phyloP scores from a whole-genome alignment of 345 rosid species.

The Brassica carinata region DNA sequence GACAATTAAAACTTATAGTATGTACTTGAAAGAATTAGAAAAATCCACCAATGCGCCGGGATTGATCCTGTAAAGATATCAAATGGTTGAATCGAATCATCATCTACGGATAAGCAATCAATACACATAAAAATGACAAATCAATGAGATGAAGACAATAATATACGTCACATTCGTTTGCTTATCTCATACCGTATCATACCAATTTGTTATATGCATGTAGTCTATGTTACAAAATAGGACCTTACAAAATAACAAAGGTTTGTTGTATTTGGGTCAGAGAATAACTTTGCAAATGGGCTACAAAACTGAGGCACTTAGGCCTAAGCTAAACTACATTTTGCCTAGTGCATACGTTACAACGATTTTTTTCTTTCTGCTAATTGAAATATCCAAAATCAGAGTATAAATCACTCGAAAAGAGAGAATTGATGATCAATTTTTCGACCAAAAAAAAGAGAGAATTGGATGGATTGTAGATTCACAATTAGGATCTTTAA shows the following conservation, averaged over 20 bases:
- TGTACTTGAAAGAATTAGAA: too few species aligned
- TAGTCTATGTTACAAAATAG: neutral
- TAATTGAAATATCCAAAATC: neutral
- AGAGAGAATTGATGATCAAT: neutral
- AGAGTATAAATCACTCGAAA: neutral
- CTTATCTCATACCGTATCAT: neutral
- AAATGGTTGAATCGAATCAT: slow-evolving; percentile 3
- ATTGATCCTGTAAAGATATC: neutral
- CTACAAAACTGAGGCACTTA: neutral
- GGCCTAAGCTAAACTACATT: neutral
- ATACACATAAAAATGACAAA: neutral
- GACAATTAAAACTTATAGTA: neutral
- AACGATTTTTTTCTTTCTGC: neutral
- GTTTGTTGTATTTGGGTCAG: neutral
- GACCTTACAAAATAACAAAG: neutral
- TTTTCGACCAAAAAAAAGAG: neutral
- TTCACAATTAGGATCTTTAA: neutral
- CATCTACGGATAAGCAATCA: slow-evolving; percentile 11
- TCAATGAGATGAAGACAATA: slow-evolving; percentile 26
- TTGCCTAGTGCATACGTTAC: neutral
- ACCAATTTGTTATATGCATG: neutral
- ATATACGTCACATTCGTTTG: slow-evolving; percentile 1
- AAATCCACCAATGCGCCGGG: neutral
- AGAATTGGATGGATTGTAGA: neutral
- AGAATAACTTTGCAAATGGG: slow-evolving; percentile 9